Conservation (phyloP, 805 yeast species). For the Metschnikowia amazonensis region DNA sequence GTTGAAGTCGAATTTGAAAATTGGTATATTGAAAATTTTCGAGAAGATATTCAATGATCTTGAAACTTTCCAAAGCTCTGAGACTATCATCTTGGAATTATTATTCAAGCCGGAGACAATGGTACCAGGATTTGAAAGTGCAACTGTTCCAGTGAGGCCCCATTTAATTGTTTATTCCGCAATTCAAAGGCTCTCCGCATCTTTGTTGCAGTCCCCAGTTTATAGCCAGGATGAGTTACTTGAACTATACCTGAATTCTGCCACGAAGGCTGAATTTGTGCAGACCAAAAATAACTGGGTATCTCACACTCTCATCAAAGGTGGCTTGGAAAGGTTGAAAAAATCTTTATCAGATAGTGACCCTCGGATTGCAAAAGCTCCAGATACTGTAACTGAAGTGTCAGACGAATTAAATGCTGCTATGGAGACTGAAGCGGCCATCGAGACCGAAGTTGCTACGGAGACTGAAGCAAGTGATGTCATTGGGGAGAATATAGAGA, state of each 20-base stretch:
- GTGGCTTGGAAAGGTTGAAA: background rate
- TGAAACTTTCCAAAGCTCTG: background rate
- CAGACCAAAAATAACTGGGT: slow-evolving; percentile 35
- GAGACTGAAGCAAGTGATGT: background rate
- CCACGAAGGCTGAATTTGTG: slow-evolving; percentile 18
- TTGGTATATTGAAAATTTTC: background rate
- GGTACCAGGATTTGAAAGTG: slow-evolving; percentile 6
- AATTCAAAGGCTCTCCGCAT: slow-evolving; percentile 9
- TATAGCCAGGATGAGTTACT: slow-evolving; percentile 14
- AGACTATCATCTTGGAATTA: background rate
- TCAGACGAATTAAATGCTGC: background rate
- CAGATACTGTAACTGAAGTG: background rate
- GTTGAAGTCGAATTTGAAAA: background rate
- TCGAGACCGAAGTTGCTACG: too few relatives aligned
- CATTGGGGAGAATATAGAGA: background rate
- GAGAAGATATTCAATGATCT: background rate
- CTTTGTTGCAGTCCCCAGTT: slow-evolving; percentile 7
- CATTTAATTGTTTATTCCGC: slow-evolving; percentile 12
- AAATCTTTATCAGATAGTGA: background rate
- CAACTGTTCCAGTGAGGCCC: slow-evolving; percentile 14
- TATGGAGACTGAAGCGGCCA: background rate
- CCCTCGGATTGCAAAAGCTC: background rate
- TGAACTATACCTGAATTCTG: slow-evolving; percentile 22
- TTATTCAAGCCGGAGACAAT: background rate
- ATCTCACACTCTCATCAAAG: background rate